Conservation (phyloP, 2,329 filamentous ascomycete genomes). For the Phoma sp. region DNA sequence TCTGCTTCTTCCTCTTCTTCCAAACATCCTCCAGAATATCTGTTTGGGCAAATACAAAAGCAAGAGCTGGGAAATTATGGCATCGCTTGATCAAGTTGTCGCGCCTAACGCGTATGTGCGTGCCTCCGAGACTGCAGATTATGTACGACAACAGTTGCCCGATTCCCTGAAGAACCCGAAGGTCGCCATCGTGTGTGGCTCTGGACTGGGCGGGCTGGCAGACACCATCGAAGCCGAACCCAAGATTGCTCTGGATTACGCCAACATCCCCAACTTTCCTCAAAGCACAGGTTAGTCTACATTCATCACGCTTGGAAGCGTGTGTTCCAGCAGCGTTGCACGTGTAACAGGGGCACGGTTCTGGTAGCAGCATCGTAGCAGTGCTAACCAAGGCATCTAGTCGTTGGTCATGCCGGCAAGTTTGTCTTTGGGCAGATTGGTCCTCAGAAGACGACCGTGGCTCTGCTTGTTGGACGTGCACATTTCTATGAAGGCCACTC, state of each 20-base stretch:
- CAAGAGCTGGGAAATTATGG: constrained; percentile 11
- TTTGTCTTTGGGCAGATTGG: constrained; percentile 68
- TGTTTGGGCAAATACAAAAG: not conserved
- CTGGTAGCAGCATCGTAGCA: not conserved
- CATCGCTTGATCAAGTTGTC: constrained; percentile 24
- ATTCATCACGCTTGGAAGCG: not conserved
- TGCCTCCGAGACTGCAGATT: constrained; percentile 58
- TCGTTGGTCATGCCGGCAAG: constrained; percentile 68
- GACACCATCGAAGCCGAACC: constrained; percentile 59
- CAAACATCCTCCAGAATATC: not conserved
- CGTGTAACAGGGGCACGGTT: no score
- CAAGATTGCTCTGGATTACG: constrained; percentile 62
- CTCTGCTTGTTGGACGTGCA: constrained; percentile 68
- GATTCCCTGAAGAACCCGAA: constrained; percentile 57
- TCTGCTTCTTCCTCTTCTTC: not conserved
- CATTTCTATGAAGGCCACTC: constrained; percentile 73
- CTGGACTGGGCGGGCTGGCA: constrained; percentile 66
- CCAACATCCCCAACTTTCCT: constrained; percentile 66
- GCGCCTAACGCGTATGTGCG: constrained; percentile 48
- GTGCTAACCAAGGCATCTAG: constrained; percentile 29
- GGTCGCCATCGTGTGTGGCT: constrained; percentile 69
- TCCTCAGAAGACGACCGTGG: constrained; percentile 59
- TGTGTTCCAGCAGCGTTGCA: not conserved
- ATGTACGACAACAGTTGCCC: constrained; percentile 59
- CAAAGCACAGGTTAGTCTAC: constrained; percentile 60